Base-by-base conservation (phyloP, 106 monocot species). In the Ottelia alismoides region DNA sequence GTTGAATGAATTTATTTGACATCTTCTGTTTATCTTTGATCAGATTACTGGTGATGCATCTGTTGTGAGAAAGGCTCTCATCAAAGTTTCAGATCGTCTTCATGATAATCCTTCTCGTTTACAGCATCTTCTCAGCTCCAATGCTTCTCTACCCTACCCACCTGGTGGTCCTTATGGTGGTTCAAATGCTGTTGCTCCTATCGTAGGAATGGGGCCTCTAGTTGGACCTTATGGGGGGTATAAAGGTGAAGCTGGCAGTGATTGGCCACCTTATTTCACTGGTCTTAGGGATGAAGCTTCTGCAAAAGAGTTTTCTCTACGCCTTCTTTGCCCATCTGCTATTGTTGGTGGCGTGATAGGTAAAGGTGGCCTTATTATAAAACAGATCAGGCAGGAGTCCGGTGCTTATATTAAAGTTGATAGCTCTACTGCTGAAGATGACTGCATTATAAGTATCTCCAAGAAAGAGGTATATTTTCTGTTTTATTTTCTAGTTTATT, bases 291-390 rank as follows among this genome's bases (percentile, higher is more conserved):
- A 89, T 59, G 89, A 96, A 61, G 45, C 62, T 50, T 81, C 88
- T 47, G 43, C 69, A 4, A 84, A 72, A 62, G 96, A 96, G 25
- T 96, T 96, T 56, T 74, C 69, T 48, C 68, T 89, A 30, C 78
- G 88, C 7, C 16, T 96, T 9, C 57, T 96, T 25, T 96, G 96
- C 52, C 64, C 68, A 53, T 60, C 96, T 56, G 73, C 61, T 12
- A 81, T 78, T 49, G 72, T 96, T 58, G 96, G 96, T 66, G 89
- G 84, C 11, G 96, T 96, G 20, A 96, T 96, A 58, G 96, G 96
- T 4, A 96, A 81, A 56, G n/a, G n/a, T n/a, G n/a, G n/a, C n/a
- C n/a, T n/a, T n/a, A n/a, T n/a, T n/a, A n/a, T n/a, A n/a, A n/a
- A n/a, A n/a, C n/a, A n/a, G n/a, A n/a, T n/a, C n/a, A n/a, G n/a